Evolutionary conservation across 371 early-diverging fungal genomes (phyloP), one percentile per base, ranked within the genome.

Genomic region (Vairimorpha ceranae): DNA sequence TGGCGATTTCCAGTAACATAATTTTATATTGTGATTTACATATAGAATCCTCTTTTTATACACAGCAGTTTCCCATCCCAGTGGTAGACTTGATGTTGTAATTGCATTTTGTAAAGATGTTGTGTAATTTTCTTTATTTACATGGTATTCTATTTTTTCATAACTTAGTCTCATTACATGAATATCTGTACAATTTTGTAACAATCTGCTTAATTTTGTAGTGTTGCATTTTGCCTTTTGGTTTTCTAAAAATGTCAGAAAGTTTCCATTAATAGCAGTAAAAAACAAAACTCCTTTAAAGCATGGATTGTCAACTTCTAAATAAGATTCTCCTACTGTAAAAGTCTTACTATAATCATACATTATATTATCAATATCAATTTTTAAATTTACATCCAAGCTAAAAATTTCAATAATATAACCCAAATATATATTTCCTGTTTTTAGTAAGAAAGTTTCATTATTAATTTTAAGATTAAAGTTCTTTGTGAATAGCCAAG

Each of bases 291-390:
- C 0, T 7, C 61, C 61, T 14, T 30, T 7, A 36, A 61, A 61
- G 19, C 61, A 35, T 17, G 36, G 33, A 35, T 35, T 35, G 21
- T 61, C 36, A 19, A 61, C 36, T 35, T 35, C 36, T 36, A 61
- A 19, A 35, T 3, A 15, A 36, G 2, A 6, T 4, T 35, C 12
- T n/a, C 61, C 61, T 35, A 21, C 6, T 3, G 1, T 1, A 36
- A 61, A 32, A 15, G 61, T 61, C n/a, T 61, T 61, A 36, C 36
- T 35, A 61, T 35, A 61, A 61, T 61, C 61, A 61, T 61, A 61
- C 2, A 61, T 19, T n/a, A 61, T 25, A 61, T 61, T 32, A 36
- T 61, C 61, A 12, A 61, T n/a, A 61, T 61, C 61, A 12, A 61
- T 61, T 21, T 14, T 61, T 8, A 61, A 35, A 61, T 61, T 32